A percentile compares a stretch with the other conserved stretches of the same genome.
Conservation (phyloP, 306 rosid species). For the Cicer cuneatum region DNA sequence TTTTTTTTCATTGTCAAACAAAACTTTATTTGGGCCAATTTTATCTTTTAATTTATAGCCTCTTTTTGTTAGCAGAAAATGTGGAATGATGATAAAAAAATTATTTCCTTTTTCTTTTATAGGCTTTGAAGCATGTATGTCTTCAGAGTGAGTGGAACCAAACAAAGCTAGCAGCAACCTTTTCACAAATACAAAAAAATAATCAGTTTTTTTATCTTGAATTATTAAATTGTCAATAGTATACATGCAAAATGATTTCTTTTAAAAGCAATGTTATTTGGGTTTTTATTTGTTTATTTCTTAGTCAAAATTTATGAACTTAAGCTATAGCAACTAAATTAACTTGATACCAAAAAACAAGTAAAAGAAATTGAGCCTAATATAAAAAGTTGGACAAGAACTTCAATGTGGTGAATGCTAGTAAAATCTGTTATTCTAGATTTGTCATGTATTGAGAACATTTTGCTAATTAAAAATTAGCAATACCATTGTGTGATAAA, state of each 20-base stretch:
- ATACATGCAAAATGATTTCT: conserved; percentile 13
- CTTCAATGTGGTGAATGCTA: conserved; percentile 6
- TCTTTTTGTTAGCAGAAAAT: conserved; percentile 46
- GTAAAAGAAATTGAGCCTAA: neutral
- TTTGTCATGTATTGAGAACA: conserved; percentile 23
- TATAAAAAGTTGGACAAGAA: conserved; percentile 17
- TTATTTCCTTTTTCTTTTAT: conserved; percentile 39
- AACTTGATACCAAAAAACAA: neutral
- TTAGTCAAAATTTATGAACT: conserved; percentile 32
- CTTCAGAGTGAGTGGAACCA: conserved; percentile 48
- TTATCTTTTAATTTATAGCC: conserved; percentile 37
- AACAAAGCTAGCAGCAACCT: conserved; percentile 30
- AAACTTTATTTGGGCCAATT: conserved; percentile 43
- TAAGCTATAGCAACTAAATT: conserved; percentile 18
- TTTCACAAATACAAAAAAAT: conserved; percentile 43
- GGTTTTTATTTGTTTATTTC: conserved; percentile 24
- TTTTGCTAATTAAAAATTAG: conserved; percentile 29
- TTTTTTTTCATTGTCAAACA: conserved; percentile 45
- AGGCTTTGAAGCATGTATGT: conserved; percentile 40
- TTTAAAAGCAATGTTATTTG: conserved; percentile 37
- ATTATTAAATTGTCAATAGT: conserved; percentile 34
- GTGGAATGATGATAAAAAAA: conserved; percentile 45
- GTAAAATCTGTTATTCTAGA: neutral
- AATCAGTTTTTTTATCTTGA: conserved; percentile 39
- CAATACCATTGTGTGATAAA: conserved; percentile 20